Evolutionary conservation across 305 asterid genomes (phyloP).

Genomic region (Solanum hybrid): DNA sequence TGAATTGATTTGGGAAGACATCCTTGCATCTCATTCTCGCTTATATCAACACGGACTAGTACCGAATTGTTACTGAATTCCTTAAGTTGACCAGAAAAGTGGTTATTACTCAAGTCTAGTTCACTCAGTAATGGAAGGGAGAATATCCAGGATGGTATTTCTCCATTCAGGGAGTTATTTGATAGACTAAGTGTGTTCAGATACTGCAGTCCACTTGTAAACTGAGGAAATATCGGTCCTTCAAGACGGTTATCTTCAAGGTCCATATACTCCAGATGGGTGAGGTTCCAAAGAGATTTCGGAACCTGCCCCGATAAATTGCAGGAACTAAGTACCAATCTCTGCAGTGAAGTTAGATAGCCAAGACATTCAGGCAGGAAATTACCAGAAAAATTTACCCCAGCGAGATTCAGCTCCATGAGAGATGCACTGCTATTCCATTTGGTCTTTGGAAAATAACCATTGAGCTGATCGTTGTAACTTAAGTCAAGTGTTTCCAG

Average conservation of each 20-base stretch:
- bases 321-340: not conserved
- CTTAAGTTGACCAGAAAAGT: not conserved
- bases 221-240: not conserved
- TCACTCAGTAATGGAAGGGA: not conserved
- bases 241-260: not conserved
- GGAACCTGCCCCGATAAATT: not conserved
- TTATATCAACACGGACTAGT: not conserved
- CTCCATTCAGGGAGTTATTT: not conserved
- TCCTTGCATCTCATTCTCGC: not conserved
- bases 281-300: slow-evolving; percentile 17
- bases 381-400: not conserved
- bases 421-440: not conserved
- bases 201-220: not conserved
- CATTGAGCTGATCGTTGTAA: slow-evolving; percentile 1
- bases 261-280: not conserved
- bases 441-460: not conserved
- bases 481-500: not conserved
- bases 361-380: slow-evolving; percentile 12
- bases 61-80: not conserved
- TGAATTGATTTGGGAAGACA: not conserved
- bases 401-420: not conserved
- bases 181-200: not conserved
- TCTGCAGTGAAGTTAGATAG: not conserved
- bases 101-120: not conserved
- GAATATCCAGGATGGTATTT: not conserved